A percentile compares a stretch with the other conserved stretches of the same genome.
phyloP scores from a whole-genome alignment of 2,329 filamentous ascomycete species.

The Cordyceps cateniannulata region DNA sequence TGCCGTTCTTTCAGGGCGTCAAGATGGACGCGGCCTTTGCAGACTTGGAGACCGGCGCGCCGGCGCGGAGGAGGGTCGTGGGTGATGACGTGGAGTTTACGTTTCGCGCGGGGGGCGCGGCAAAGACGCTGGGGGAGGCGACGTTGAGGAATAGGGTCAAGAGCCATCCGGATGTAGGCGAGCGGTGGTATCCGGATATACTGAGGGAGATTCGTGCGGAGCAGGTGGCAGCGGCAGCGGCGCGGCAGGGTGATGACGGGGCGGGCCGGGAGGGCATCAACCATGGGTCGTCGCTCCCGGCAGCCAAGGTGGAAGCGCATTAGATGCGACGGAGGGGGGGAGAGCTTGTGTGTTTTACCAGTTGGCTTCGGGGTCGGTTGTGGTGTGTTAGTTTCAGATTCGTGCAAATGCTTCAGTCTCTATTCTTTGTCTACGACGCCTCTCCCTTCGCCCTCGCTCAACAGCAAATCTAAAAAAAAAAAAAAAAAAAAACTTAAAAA shows the following conservation, averaged over 20 bases:
- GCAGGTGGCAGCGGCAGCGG: slow-evolving; percentile 31
- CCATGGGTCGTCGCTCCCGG: slow-evolving; percentile 2
- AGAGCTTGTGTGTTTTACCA: neutral
- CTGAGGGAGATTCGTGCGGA: slow-evolving; percentile 51
- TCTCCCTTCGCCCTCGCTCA: slow-evolving; percentile 6
- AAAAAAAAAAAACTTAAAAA: neutral
- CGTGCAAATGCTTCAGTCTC: neutral
- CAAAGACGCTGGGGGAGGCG: slow-evolving; percentile 69
- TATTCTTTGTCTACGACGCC: slow-evolving; percentile 4
- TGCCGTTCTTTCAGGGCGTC: slow-evolving; percentile 87
- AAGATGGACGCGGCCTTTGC: slow-evolving; percentile 74
- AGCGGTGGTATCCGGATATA: slow-evolving; percentile 69
- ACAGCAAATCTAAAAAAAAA: neutral
- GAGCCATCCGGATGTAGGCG: slow-evolving; percentile 80
- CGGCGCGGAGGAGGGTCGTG: slow-evolving; percentile 54
- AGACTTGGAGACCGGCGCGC: slow-evolving; percentile 58
- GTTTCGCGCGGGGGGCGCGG: slow-evolving; percentile 62
- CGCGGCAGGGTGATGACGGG: slow-evolving; percentile 9
- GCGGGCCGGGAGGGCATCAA: slow-evolving; percentile 15
- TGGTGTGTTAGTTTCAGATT: neutral
- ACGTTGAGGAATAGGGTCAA: slow-evolving; percentile 79
- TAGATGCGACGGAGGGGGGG: slow-evolving; percentile 13
- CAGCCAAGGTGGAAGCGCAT: slow-evolving; percentile 26
- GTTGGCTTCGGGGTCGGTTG: neutral
- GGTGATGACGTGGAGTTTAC: slow-evolving; percentile 81